Evolutionary conservation across 768 basidiomycete genomes (phyloP).

Genomic region (Candolleomyces eurysporus): DNA sequence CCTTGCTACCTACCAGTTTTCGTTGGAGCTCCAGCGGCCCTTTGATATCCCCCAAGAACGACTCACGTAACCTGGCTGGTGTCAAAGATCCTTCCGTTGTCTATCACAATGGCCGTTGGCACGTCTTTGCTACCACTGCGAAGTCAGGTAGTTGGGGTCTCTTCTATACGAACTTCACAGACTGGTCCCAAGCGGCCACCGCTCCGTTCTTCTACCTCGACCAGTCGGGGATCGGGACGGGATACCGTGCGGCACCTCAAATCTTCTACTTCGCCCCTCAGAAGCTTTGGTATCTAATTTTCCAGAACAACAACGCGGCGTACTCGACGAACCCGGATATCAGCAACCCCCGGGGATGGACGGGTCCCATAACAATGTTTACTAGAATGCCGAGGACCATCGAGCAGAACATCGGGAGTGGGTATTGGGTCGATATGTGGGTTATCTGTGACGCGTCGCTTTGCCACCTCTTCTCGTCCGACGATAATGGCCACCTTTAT

Average conservation of each 20-base stretch:
- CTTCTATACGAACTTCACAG: conserved; percentile 16
- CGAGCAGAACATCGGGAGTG: conserved; percentile 15
- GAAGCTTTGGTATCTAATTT: conserved; percentile 19
- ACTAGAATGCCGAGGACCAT: conserved; percentile 12
- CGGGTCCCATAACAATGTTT: conserved; percentile 15
- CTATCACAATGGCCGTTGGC: conserved; percentile 16
- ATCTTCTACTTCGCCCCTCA: conserved; percentile 21
- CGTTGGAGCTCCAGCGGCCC: conserved; percentile 14
- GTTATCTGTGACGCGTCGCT: conserved; percentile 19
- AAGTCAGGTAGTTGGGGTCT: conserved; percentile 11
- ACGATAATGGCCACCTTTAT: conserved; percentile 21
- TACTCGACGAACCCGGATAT: conserved; percentile 19
- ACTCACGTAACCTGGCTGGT: conserved; percentile 10
- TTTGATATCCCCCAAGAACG: conserved; percentile 12
- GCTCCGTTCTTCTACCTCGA: conserved; percentile 14
- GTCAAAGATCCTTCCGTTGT: conserved; percentile 19
- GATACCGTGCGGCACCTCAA: conserved; percentile 18
- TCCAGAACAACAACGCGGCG: conserved; percentile 16
- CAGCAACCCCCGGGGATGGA: conserved; percentile 18
- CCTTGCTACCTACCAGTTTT: conserved; percentile 10
- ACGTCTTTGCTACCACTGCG: conserved; percentile 18
- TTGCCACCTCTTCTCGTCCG: conserved; percentile 21
- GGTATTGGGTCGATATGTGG: conserved; percentile 22
- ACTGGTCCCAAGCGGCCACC: conserved; percentile 10
- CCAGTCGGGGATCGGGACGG: conserved; percentile 14